Percentiles rank a stretch among this genome's conserved stretches.
Conservation (phyloP, 164 flowering plant genomes). For the Annona cherimola region DNA sequence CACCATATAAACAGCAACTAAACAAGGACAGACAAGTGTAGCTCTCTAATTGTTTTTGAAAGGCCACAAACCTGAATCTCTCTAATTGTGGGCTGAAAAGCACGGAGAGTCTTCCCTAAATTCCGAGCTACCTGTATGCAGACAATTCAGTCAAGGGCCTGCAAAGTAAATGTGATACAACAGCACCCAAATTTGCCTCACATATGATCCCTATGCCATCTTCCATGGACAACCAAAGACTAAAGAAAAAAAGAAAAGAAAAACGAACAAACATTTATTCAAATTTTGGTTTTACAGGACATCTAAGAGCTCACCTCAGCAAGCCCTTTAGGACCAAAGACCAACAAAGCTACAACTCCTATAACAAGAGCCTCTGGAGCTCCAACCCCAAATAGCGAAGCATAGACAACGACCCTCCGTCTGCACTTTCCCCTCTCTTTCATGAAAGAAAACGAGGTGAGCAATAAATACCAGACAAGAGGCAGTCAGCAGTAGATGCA, state of each 20-base stretch:
- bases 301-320: slow-evolving; percentile 68
- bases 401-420: slow-evolving; percentile 46
- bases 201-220: not conserved
- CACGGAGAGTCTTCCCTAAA: slow-evolving; percentile 86
- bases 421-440: slow-evolving; percentile 51
- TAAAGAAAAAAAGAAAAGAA: not conserved
- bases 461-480: not conserved
- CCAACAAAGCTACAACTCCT: slow-evolving; percentile 97
- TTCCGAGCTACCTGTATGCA: slow-evolving; percentile 75
- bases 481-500: too few relatives aligned
- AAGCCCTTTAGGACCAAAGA: slow-evolving; percentile 98
- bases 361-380: slow-evolving; percentile 98
- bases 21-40: not conserved
- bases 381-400: slow-evolving; percentile 97
- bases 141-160: not conserved
- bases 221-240: not conserved
- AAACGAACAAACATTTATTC: not conserved
- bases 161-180: not conserved
- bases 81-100: slow-evolving; percentile 91
- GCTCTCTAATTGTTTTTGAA: too few relatives aligned
- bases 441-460: not conserved
- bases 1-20: not conserved
- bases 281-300: not conserved
- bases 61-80: slow-evolving; percentile 74
- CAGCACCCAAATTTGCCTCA: not conserved